Evolutionary conservation across 768 basidiomycete species (phyloP).

Genomic region (Podaxis mareebaensis): DNA sequence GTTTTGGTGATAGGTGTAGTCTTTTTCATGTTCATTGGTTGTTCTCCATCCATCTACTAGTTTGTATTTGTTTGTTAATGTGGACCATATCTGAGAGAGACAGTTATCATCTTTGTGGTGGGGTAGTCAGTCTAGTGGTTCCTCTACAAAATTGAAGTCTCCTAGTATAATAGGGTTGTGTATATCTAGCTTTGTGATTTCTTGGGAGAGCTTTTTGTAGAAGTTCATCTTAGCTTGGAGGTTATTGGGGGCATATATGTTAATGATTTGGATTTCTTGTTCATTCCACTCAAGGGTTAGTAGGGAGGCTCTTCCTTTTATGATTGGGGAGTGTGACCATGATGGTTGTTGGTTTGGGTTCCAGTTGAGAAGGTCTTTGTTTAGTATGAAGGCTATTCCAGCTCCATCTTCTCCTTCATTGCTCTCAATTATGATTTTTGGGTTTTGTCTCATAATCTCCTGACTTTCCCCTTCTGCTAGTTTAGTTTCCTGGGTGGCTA

Average conservation of each 20-base stretch:
- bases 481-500: no score
- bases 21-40: constrained; percentile 18
- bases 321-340: constrained; percentile 19
- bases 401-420: no score
- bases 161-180: constrained; percentile 33
- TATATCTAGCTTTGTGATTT: constrained; percentile 2
- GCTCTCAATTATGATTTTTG: no score
- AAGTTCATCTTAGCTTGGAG: constrained; percentile 21
- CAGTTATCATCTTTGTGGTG: background rate
- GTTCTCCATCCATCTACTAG: constrained; percentile 34
- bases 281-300: constrained; percentile 21
- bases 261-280: constrained; percentile 26
- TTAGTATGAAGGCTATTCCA: no score
- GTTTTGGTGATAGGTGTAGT: constrained; percentile 29
- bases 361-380: background rate
- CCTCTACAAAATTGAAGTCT: constrained; percentile 44
- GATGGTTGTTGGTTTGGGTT: background rate
- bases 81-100: constrained; percentile 13
- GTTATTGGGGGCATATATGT: constrained; percentile 36
- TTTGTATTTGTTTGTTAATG: constrained; percentile 20
- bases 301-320: constrained; percentile 24
- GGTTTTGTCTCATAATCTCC: no score
- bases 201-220: constrained; percentile 22
- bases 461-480: no score
- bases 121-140: constrained; percentile 36